Evolutionary conservation across 495 filamentous ascomycete species (phyloP).

Genomic region (Hyphodiscus hymeniophilus): DNA sequence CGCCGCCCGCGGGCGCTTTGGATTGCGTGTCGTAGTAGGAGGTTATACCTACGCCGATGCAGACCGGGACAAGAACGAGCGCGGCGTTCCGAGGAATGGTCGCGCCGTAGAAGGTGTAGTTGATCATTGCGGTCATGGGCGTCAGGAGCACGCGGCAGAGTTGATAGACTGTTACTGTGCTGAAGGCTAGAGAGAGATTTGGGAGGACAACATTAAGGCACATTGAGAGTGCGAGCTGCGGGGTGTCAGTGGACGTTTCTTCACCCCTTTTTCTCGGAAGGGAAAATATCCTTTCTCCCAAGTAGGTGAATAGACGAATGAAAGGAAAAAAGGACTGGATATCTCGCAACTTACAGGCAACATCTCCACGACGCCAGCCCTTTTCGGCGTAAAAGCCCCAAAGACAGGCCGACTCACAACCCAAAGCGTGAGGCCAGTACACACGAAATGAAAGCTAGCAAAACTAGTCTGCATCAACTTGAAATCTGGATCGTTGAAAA

Average conservation of each 20-base stretch:
- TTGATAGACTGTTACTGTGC: constrained; percentile 49
- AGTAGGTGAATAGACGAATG: not conserved
- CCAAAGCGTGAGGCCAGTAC: constrained; percentile 40
- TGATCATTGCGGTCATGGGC: constrained; percentile 40
- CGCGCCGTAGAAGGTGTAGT: constrained; percentile 38
- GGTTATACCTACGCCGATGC: constrained; percentile 38
- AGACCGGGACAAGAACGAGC: constrained; percentile 29
- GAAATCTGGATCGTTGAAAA: constrained; percentile 43
- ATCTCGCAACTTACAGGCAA: constrained; percentile 25
- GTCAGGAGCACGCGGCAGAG: constrained; percentile 46
- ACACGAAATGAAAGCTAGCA: constrained; percentile 44
- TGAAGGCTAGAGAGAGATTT: constrained; percentile 45
- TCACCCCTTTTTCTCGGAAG: too few species aligned
- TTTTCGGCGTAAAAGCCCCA: constrained; percentile 37
- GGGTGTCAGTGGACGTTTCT: not conserved
- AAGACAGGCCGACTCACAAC: constrained; percentile 35
- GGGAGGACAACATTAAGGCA: constrained; percentile 43
- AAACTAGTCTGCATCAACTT: constrained; percentile 43
- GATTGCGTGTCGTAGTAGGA: constrained; percentile 43
- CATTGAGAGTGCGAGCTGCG: constrained; percentile 36
- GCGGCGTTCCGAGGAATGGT: constrained; percentile 33
- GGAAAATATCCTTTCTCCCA: too few species aligned
- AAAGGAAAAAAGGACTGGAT: not conserved
- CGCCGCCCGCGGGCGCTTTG: constrained; percentile 15
- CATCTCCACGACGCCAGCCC: constrained; percentile 32